These are phyloP conservation scores for Pyrrhoderma noxium DNA, from an alignment of 1,284 basidiomycete species.

Conservation along the genomic window DNA sequence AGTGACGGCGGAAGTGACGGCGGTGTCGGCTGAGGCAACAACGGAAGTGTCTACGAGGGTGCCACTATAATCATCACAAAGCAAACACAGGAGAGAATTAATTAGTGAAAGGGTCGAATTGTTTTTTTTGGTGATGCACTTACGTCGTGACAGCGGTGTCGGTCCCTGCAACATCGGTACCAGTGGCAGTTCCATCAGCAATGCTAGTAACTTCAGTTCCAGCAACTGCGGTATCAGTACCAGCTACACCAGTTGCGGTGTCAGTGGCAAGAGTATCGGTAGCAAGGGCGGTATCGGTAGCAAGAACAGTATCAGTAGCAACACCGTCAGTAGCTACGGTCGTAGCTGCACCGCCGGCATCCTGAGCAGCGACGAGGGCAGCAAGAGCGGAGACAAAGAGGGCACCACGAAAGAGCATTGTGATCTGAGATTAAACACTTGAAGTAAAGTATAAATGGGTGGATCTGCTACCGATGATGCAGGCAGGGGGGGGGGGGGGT, in stretches of 20 bases:
- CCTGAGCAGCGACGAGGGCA: slow-evolving; percentile 2
- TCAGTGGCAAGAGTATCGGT: not conserved
- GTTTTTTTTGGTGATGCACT: too few species aligned
- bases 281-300: not conserved
- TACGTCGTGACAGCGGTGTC: not conserved
- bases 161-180: not conserved
- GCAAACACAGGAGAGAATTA: too few species aligned
- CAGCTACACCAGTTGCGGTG: not conserved
- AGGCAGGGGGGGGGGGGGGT: too few species aligned
- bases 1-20: too few species aligned
- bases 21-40: too few species aligned
- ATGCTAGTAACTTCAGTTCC: not conserved
- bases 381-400: slow-evolving; percentile 3
- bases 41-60: too few species aligned
- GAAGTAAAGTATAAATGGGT: too few species aligned
- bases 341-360: not conserved
- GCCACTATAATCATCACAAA: too few species aligned
- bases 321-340: not conserved
- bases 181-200: not conserved
- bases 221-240: not conserved
- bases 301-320: not conserved
- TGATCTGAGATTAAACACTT: too few species aligned
- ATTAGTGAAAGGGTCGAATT: too few species aligned
- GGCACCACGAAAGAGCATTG: not conserved
- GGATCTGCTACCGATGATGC: too few species aligned